These are phyloP conservation scores for Rhizopogon sp. DNA, from an alignment of 768 basidiomycete species.

Conservation along the genomic window DNA sequence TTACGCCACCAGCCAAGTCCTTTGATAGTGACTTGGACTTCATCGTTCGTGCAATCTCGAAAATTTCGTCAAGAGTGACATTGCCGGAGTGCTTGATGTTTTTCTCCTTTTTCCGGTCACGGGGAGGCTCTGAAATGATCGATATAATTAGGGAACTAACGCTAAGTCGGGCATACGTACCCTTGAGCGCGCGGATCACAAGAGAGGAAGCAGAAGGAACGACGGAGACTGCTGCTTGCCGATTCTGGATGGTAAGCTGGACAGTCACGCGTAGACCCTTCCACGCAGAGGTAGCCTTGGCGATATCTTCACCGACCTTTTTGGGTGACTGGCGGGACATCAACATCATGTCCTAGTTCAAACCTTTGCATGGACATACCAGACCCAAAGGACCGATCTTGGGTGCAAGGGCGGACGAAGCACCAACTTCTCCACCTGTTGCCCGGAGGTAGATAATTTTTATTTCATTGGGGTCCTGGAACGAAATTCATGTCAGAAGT, in stretches of 20 bases:
- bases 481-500: slow-evolving; percentile 1
- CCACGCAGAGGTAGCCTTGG: slow-evolving; percentile 97
- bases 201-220: slow-evolving; percentile 97
- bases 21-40: slow-evolving; percentile 90
- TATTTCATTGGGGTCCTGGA: slow-evolving; percentile 94
- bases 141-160: slow-evolving; percentile 1
- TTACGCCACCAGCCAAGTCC: slow-evolving; percentile 80
- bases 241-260: slow-evolving; percentile 99
- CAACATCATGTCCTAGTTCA: too few relatives aligned
- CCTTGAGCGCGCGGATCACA: slow-evolving; percentile 97
- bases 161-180: slow-evolving; percentile 37
- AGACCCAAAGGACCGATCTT: slow-evolving; percentile 99
- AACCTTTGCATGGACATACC: slow-evolving; percentile 44
- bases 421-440: slow-evolving; percentile 99
- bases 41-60: slow-evolving; percentile 96
- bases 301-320: slow-evolving; percentile 99
- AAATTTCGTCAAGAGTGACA: slow-evolving; percentile 88
- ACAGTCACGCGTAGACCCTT: slow-evolving; percentile 99
- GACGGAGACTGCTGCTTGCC: slow-evolving; percentile 95
- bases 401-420: slow-evolving; percentile 95
- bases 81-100: slow-evolving; percentile 99
- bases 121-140: slow-evolving; percentile 76
- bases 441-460: slow-evolving; percentile 99
- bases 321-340: slow-evolving; percentile 77
- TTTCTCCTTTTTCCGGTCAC: slow-evolving; percentile 99